phyloP scores from a whole-genome alignment of 1,139 yeast genomes.

The Debaryomyces udenii region DNA sequence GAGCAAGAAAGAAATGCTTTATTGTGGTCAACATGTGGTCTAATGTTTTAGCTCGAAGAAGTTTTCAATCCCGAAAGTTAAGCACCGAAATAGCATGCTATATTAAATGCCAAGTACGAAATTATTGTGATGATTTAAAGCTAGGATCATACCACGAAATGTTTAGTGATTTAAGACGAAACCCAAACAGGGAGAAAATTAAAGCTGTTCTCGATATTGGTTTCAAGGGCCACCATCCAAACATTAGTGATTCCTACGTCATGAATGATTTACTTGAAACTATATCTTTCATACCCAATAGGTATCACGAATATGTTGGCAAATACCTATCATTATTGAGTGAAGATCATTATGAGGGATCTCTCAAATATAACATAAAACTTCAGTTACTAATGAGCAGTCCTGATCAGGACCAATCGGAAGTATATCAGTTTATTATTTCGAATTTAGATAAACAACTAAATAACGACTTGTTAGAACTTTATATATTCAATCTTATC shows the following conservation, averaged over 20 bases:
- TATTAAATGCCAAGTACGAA: neutral
- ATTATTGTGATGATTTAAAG: neutral
- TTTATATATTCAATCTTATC: constrained; percentile 24
- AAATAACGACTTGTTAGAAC: constrained; percentile 17
- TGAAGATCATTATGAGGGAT: neutral
- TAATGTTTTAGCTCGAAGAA: neutral
- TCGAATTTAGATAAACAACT: constrained; percentile 9
- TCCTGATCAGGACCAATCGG: neutral
- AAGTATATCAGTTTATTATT: constrained; percentile 12
- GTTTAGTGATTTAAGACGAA: neutral
- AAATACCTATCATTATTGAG: constrained; percentile 3
- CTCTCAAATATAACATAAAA: constrained; percentile 5
- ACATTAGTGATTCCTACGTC: constrained; percentile 2
- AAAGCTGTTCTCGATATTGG: neutral
- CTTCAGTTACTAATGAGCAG: constrained; percentile 7
- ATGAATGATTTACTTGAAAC: constrained; percentile 5
- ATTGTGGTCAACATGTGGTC: constrained; percentile 1
- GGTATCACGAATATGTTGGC: neutral
- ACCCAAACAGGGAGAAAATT: neutral
- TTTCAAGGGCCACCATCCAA: neutral
- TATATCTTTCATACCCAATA: constrained; percentile 2
- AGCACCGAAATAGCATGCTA: neutral
- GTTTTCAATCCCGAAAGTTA: neutral
- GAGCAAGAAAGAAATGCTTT: neutral
- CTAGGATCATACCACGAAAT: neutral